Conservation (phyloP, 768 basidiomycete genomes). For the Melanogaster broomeanus region DNA sequence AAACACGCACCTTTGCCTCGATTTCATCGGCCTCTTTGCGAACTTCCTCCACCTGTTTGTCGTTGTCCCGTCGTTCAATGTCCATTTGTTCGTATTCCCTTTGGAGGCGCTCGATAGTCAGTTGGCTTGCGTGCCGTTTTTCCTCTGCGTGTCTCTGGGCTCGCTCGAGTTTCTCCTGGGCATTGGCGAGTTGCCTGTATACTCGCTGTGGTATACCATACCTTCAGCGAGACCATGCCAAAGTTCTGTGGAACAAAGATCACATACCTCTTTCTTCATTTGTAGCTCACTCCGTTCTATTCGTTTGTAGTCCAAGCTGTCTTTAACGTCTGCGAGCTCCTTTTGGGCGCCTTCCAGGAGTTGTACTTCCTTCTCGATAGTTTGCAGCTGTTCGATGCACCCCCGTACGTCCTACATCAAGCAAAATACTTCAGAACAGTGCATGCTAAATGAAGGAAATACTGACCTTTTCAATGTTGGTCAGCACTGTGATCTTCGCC, state of each 20-base stretch:
- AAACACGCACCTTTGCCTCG: slow-evolving; percentile 55
- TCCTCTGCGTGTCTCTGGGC: slow-evolving; percentile 81
- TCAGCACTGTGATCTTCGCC: slow-evolving; percentile 67
- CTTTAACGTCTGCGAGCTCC: slow-evolving; percentile 66
- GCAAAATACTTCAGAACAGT: neutral
- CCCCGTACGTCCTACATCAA: slow-evolving; percentile 61
- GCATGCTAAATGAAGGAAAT: slow-evolving; percentile 6
- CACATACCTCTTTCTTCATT: slow-evolving; percentile 64
- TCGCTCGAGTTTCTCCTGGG: slow-evolving; percentile 78
- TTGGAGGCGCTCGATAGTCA: slow-evolving; percentile 74
- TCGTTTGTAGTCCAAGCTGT: slow-evolving; percentile 68
- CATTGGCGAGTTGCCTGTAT: slow-evolving; percentile 78
- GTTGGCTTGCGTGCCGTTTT: slow-evolving; percentile 69
- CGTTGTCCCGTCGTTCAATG: slow-evolving; percentile 73
- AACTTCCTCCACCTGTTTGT: slow-evolving; percentile 76
- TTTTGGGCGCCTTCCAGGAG: slow-evolving; percentile 67
- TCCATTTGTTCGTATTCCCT: slow-evolving; percentile 81
- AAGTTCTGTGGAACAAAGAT: neutral
- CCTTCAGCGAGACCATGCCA: neutral
- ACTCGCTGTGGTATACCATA: slow-evolving; percentile 55
- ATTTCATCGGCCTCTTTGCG: slow-evolving; percentile 68
- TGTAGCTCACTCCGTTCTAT: slow-evolving; percentile 74
- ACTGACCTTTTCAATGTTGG: slow-evolving; percentile 72
- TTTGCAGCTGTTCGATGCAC: slow-evolving; percentile 75
- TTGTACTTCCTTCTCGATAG: slow-evolving; percentile 66